A percentile compares a stretch with the other conserved stretches of the same genome.
Evolutionary conservation across 345 rosid genomes (phyloP).

Genomic region (Gossypium australe): DNA sequence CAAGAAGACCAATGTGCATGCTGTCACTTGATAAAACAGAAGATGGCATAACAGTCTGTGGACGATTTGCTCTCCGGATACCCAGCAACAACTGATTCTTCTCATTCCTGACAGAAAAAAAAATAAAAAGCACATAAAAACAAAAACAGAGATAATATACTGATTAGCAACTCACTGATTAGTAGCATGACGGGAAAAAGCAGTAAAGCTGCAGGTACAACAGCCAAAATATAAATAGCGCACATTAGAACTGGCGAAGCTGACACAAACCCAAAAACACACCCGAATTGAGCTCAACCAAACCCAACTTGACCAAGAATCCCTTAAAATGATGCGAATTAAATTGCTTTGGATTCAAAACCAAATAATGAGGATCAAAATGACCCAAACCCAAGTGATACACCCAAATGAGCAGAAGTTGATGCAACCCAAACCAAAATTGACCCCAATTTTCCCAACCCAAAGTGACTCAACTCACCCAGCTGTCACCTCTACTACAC

Average conservation of each 20-base stretch:
- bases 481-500: background rate
- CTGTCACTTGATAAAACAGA: slow-evolving; percentile 95
- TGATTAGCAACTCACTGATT: background rate
- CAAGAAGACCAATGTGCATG: slow-evolving; percentile 95
- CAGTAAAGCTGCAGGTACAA: background rate
- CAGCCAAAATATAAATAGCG: background rate
- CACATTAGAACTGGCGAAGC: background rate
- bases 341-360: background rate
- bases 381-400: background rate
- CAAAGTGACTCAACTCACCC: background rate
- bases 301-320: background rate
- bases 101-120: slow-evolving; percentile 52
- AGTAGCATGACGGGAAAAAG: background rate
- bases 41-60: slow-evolving; percentile 72
- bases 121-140: background rate
- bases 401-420: background rate
- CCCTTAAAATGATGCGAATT: background rate
- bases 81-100: slow-evolving; percentile 83
- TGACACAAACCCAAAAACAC: background rate
- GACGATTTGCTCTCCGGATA: slow-evolving; percentile 77
- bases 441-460: background rate
- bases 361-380: background rate
- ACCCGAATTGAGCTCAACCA: background rate
- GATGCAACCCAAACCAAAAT: background rate
- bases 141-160: background rate